Evolutionary conservation across 129 eudicot genomes (phyloP).

Genomic region (Escallonia rubra): DNA sequence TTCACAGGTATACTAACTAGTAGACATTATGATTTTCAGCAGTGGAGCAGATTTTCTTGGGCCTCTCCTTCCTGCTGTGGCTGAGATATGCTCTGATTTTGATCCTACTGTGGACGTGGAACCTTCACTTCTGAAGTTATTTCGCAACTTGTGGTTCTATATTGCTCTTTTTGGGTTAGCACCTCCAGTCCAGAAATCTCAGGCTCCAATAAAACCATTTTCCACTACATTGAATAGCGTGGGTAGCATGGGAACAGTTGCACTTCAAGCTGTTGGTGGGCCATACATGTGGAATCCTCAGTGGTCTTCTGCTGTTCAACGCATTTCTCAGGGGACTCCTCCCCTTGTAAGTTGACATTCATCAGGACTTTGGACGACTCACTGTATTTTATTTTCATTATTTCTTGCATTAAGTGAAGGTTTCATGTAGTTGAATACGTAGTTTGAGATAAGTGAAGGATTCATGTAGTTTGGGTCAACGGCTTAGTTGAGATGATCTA

Average conservation of each 20-base stretch:
- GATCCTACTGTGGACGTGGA: constrained; percentile 80
- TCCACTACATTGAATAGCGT: constrained; percentile 74
- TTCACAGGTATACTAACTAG: constrained; percentile 9
- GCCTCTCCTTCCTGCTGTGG: constrained; percentile 98
- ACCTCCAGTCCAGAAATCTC: constrained; percentile 74
- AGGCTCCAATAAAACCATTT: constrained; percentile 44
- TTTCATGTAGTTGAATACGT: no score
- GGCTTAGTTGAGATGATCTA: no score
- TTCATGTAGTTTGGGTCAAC: no score
- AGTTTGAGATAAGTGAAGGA: no score
- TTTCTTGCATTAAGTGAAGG: no score
- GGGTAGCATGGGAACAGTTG: constrained; percentile 66
- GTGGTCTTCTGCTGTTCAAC: constrained; percentile 96
- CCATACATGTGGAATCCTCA: constrained; percentile 95
- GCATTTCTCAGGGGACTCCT: constrained; percentile 98
- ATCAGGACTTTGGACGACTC: neutral
- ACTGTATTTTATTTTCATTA: no score
- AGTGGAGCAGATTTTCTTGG: constrained; percentile 99
- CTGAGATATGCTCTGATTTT: constrained; percentile 95
- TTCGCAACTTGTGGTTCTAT: constrained; percentile 98
- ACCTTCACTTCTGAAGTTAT: constrained; percentile 87
- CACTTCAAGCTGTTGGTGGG: constrained; percentile 93
- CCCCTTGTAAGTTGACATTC: constrained; percentile 74
- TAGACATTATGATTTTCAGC: constrained; percentile 38
- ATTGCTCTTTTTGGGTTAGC: constrained; percentile 97